phyloP scores from a whole-genome alignment of 352 stramenopile species.

The Phytophthora kernoviae region DNA sequence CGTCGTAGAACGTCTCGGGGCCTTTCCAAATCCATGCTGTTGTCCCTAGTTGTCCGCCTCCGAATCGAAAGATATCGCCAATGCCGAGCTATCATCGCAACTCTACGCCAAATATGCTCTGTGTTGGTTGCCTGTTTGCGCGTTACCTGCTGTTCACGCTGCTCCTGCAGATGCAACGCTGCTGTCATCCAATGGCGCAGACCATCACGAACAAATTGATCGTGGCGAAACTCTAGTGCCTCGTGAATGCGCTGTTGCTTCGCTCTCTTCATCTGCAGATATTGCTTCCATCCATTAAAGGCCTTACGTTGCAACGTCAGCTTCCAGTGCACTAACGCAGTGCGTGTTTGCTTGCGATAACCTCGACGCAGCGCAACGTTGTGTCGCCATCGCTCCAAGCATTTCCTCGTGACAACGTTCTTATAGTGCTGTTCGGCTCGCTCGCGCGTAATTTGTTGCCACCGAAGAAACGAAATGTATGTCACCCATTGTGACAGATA shows the following conservation, averaged over 20 bases:
- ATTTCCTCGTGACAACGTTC: conserved; percentile 30
- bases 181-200: conserved; percentile 56
- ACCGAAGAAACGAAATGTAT: conserved; percentile 40
- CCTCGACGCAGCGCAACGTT: conserved; percentile 16
- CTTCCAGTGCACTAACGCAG: conserved; percentile 64
- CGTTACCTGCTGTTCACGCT: conserved; percentile 34
- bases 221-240: conserved; percentile 57
- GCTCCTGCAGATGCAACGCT: conserved; percentile 38
- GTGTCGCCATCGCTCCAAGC: conserved; percentile 36
- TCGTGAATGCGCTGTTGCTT: conserved; percentile 54
- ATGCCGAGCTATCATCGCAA: conserved; percentile 40
- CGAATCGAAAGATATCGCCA: conserved; percentile 33
- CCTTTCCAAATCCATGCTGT: not conserved
- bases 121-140: conserved; percentile 25
- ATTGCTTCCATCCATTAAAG: conserved; percentile 44
- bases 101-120: conserved; percentile 28
- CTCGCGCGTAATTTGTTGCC: conserved; percentile 44
- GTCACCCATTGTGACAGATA: conserved; percentile 36
- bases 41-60: conserved; percentile 8
- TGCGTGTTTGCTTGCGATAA: conserved; percentile 31
- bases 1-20: conserved; percentile 5
- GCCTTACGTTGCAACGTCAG: conserved; percentile 31
- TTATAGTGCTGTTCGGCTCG: conserved; percentile 41
- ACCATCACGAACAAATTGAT: conserved; percentile 45
- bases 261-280: conserved; percentile 27